Evolutionary conservation across 140 eudicot species (phyloP).

Genomic region (Senecio squalidus): DNA sequence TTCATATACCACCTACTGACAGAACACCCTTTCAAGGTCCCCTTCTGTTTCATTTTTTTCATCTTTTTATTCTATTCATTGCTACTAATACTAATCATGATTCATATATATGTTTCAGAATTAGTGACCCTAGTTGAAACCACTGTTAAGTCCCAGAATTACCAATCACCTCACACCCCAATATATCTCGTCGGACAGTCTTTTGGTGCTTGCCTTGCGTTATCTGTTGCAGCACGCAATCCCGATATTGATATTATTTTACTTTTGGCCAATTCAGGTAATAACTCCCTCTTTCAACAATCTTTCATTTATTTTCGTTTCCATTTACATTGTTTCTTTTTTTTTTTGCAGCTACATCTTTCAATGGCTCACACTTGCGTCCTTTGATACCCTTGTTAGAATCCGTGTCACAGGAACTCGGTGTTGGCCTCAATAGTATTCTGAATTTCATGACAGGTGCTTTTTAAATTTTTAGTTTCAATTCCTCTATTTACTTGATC

Average conservation of each 20-base stretch:
- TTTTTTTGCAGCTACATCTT: conserved; percentile 59
- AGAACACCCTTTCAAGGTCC: conserved; percentile 71
- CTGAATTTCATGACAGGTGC: conserved; percentile 50
- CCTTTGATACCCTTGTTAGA: conserved; percentile 36
- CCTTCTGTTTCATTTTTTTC: background rate
- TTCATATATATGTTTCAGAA: conserved; percentile 39
- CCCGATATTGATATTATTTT: conserved; percentile 65
- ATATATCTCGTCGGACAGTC: conserved; percentile 85
- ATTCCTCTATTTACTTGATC: no score
- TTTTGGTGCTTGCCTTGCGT: conserved; percentile 86
- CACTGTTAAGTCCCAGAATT: conserved; percentile 46
- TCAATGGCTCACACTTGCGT: conserved; percentile 42
- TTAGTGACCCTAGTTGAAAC: conserved; percentile 66
- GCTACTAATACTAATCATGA: background rate
- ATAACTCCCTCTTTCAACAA: background rate
- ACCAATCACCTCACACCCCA: conserved; percentile 47
- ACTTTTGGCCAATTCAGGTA: conserved; percentile 80
- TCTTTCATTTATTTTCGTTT: background rate
- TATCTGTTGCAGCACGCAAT: conserved; percentile 70
- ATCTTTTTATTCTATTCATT: background rate
- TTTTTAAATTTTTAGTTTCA: background rate
- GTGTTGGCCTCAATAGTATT: conserved; percentile 31
- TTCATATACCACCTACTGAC: conserved; percentile 67
- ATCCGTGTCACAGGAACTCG: conserved; percentile 47
- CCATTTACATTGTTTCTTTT: background rate